Percentiles rank a stretch among this genome's conserved stretches.
Evolutionary conservation across 371 early-diverging fungal species (phyloP).

Genomic region (Capillidium rhysosporum): DNA sequence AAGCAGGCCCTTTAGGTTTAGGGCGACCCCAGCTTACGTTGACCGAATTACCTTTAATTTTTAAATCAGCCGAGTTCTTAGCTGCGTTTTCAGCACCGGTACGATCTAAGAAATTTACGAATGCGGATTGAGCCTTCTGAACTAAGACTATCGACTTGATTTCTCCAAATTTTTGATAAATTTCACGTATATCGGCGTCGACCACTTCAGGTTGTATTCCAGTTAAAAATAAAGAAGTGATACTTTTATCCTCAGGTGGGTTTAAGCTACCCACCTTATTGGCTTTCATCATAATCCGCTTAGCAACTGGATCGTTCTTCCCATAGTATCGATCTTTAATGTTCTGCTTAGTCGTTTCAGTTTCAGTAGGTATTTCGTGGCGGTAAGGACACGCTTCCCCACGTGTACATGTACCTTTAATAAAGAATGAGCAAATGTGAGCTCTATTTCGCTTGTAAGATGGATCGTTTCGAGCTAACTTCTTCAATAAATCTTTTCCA

Average conservation of each 20-base stretch:
- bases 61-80: slow-evolving; percentile 24
- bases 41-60: slow-evolving; percentile 23
- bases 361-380: slow-evolving; percentile 71
- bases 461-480: slow-evolving; percentile 69
- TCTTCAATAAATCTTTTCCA: slow-evolving; percentile 57
- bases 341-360: slow-evolving; percentile 71
- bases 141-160: slow-evolving; percentile 71
- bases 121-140: slow-evolving; percentile 61
- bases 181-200: slow-evolving; percentile 28
- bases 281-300: slow-evolving; percentile 44
- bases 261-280: slow-evolving; percentile 16
- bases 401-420: slow-evolving; percentile 80
- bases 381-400: slow-evolving; percentile 85
- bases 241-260: slow-evolving; percentile 43
- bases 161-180: slow-evolving; percentile 69
- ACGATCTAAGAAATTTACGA: slow-evolving; percentile 65
- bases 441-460: slow-evolving; percentile 80
- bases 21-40: slow-evolving; percentile 41
- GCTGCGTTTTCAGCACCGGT: slow-evolving; percentile 57
- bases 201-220: slow-evolving; percentile 40
- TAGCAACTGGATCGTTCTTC: slow-evolving; percentile 85
- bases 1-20: slow-evolving; percentile 27
- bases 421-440: slow-evolving; percentile 88
- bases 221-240: slow-evolving; percentile 62
- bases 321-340: slow-evolving; percentile 85